Evolutionary conservation across 2,329 filamentous ascomycete genomes (phyloP), one percentile per base, ranked within the genome.

Genomic region (Fusarium hainanense): DNA sequence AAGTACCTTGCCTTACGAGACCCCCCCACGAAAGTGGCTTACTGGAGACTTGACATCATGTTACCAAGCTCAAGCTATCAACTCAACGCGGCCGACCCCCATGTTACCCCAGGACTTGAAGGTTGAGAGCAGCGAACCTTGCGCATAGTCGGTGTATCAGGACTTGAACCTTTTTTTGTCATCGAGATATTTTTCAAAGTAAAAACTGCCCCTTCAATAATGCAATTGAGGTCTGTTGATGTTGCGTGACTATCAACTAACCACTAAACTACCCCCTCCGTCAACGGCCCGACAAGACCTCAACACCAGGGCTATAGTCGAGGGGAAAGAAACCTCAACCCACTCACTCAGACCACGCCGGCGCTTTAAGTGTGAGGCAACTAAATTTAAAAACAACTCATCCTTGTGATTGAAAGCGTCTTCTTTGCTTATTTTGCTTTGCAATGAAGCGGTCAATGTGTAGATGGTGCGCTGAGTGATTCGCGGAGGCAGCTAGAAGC

Each of bases 41-140:
- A 61, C 60, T 59, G 52, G 56, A 37, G 68, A 64, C 68, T 71
- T 74, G 71, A 75, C 67, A 75, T 75, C 73, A 75, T 75, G 72
- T 74, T 70, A 75, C 69, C 69, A 71, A 65, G 59, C 51, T 66
- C 41, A 30, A 61, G 41, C 25, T 66, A 49, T 41, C 60, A 30
- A 43, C 52, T 72, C 60, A 56, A 62, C 61, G 40, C 32, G 57
- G 58, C 52, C 58, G 56, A 66, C 49, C 55, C 68, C 48, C 52
- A 69, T 59, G 25, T 30, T 42, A 55, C 34, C 49, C 54, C 43
- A 23, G 51, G 32, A 59, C 57, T 62, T 54, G 55, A 63, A 61
- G 44, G 42, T 49, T 42, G 28, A 46, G 43, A 51, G 18, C 51
- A 60, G 50, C 34, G 41, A 58, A 34, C 27, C 48, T 64, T 60